phyloP scores from a whole-genome alignment of 306 rosid species.

The Sphenostylis stenocarpa region DNA sequence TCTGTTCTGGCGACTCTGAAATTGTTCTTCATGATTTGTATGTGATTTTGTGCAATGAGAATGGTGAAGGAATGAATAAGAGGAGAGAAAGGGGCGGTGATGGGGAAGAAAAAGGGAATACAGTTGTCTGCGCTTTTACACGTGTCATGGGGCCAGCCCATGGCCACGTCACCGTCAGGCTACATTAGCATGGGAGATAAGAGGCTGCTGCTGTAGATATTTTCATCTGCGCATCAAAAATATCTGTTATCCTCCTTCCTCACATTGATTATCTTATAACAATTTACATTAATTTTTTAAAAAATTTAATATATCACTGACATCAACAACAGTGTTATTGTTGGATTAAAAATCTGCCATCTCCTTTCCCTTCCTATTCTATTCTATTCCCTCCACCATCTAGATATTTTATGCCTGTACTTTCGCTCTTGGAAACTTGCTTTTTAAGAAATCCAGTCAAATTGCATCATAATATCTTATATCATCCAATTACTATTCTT shows the following conservation, averaged over 20 bases:
- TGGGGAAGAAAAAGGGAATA: constrained; percentile 44
- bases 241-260: constrained; percentile 44
- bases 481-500: too few species aligned
- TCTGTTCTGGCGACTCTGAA: background rate
- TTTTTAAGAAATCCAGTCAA: background rate
- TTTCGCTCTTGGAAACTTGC: background rate
- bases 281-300: background rate
- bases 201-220: too few species aligned
- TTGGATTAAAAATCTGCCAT: background rate
- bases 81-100: constrained; percentile 31
- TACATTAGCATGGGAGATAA: background rate
- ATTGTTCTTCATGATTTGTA: constrained; percentile 26
- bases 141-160: constrained; percentile 58
- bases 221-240: constrained; percentile 50
- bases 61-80: background rate
- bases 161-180: constrained; percentile 57
- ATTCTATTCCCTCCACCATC: background rate
- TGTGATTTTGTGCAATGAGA: background rate
- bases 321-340: background rate
- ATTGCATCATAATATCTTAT: too few species aligned
- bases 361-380: background rate
- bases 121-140: constrained; percentile 79
- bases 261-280: background rate
- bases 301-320: background rate
- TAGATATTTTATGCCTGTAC: constrained; percentile 18